These are phyloP conservation scores for Lactarius pseudohatsudake DNA, from an alignment of 768 basidiomycete species.

Conservation along the genomic window DNA sequence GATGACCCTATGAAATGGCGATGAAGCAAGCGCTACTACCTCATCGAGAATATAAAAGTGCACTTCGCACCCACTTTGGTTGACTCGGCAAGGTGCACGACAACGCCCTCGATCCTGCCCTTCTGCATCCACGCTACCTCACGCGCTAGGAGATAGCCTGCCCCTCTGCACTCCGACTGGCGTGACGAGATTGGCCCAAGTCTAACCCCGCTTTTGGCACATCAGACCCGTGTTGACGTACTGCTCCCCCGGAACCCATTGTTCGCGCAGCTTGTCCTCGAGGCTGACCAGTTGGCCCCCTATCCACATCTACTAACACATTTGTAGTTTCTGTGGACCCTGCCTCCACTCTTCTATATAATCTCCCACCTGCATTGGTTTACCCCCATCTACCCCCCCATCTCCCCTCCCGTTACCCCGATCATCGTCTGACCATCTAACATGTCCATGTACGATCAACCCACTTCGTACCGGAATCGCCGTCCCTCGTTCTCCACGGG, in stretches of 20 bases:
- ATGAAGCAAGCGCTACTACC: neutral
- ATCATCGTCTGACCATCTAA: constrained; percentile 14
- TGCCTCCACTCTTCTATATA: constrained; percentile 21
- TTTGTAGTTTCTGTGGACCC: constrained; percentile 10
- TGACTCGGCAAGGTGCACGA: neutral
- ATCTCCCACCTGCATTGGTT: constrained; percentile 12
- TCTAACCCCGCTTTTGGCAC: constrained; percentile 22
- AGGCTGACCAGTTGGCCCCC: constrained; percentile 26
- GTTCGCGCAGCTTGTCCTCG: constrained; percentile 20
- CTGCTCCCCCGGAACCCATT: constrained; percentile 17
- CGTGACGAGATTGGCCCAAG: constrained; percentile 17
- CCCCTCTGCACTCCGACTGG: constrained; percentile 13
- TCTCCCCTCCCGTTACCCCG: neutral
- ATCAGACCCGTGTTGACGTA: constrained; percentile 24
- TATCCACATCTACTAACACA: constrained; percentile 17
- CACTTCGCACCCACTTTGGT: neutral
- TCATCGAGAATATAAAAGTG: constrained; percentile 5
- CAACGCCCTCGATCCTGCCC: constrained; percentile 1
- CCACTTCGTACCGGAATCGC: constrained; percentile 2
- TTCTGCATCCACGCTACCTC: constrained; percentile 23
- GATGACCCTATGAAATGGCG: neutral
- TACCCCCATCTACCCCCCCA: neutral
- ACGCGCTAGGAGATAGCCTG: constrained; percentile 16
- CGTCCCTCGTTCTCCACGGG: constrained; percentile 20
- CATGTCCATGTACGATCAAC: constrained; percentile 23